Evolutionary conservation across 148 eudicot genomes (phyloP).

Genomic region (Rhododendron vialii): DNA sequence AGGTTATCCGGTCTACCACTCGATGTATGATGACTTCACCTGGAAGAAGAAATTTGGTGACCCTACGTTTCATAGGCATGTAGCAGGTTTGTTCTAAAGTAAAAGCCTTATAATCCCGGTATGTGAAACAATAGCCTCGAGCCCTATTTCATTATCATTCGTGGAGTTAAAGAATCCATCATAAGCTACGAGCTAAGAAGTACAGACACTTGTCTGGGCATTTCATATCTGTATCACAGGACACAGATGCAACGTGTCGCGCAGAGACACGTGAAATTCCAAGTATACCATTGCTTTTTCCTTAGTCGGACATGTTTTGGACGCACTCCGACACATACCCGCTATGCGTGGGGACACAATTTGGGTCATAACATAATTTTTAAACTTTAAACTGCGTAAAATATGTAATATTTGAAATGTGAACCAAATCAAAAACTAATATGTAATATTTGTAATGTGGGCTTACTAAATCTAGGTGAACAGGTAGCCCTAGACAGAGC

Average conservation of each 20-base stretch:
- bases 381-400: background rate
- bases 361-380: no score
- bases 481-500: no score
- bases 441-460: background rate
- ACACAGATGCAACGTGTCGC: background rate
- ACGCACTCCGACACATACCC: background rate
- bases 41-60: conserved; percentile 67
- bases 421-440: background rate
- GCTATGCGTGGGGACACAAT: background rate
- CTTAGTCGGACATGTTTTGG: background rate
- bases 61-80: conserved; percentile 58
- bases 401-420: background rate
- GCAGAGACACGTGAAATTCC: background rate
- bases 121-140: no score
- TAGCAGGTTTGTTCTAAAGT: conserved; percentile 39
- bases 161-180: background rate
- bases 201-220: background rate
- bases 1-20: conserved; percentile 65
- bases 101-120: background rate
- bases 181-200: background rate
- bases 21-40: conserved; percentile 48
- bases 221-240: background rate
- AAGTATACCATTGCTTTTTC: background rate
- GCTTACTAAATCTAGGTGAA: no score
- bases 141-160: background rate